A percentile compares a stretch with the other conserved stretches of the same genome.
Conservation (phyloP, 768 basidiomycete species). For the Naganishia onofrii region DNA sequence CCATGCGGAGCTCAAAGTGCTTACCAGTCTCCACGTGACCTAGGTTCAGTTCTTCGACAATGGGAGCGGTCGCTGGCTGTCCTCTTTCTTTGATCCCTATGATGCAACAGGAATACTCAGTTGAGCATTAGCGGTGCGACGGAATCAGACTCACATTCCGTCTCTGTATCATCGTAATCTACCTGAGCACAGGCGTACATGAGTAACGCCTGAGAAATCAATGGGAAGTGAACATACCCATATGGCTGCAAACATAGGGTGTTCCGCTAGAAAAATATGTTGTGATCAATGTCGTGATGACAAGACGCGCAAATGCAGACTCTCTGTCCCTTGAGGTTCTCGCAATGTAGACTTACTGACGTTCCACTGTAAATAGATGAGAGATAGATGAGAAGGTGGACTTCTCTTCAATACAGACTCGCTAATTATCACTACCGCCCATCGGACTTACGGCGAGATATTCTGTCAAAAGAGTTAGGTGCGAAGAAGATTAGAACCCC, state of each 20-base stretch:
- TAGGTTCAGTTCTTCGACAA: constrained; percentile 50
- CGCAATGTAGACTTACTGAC: neutral
- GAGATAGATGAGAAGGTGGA: neutral
- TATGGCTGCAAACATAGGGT: constrained; percentile 52
- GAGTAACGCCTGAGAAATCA: neutral
- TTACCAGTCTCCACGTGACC: constrained; percentile 47
- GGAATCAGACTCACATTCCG: constrained; percentile 43
- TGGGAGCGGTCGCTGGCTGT: constrained; percentile 51
- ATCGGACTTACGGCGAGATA: constrained; percentile 2
- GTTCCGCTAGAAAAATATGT: constrained; percentile 30
- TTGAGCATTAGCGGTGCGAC: neutral
- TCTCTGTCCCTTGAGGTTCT: no score
- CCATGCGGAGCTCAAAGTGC: no score
- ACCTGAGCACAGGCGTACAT: constrained; percentile 13
- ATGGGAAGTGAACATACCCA: constrained; percentile 33
- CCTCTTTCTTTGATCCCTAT: constrained; percentile 52
- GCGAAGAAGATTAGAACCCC: no score
- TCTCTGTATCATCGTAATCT: constrained; percentile 51
- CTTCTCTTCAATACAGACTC: neutral
- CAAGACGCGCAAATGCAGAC: neutral
- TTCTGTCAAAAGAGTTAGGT: neutral
- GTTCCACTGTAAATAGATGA: neutral
- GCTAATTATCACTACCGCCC: neutral
- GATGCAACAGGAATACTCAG: neutral
- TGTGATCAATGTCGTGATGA: neutral